A percentile compares a stretch with the other conserved stretches of the same genome.
Evolutionary conservation across 441 rosid genomes (phyloP).

Genomic region (Euphorbia corollata): DNA sequence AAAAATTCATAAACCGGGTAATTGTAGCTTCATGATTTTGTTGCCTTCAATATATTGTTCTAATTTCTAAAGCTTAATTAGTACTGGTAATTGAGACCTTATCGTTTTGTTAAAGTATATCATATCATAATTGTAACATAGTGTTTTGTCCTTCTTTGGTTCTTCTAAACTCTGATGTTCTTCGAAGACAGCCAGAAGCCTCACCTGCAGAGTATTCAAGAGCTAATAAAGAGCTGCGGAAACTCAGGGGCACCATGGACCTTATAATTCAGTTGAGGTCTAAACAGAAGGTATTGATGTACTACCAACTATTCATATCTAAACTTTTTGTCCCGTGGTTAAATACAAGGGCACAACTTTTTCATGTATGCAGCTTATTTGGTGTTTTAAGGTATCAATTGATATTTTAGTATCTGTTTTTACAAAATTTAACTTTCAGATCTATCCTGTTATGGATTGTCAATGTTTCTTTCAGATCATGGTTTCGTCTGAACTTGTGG

Average conservation of each 20-base stretch:
- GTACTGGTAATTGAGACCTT: neutral
- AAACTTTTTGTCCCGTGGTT: neutral
- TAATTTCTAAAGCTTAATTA: neutral
- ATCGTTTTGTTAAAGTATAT: neutral
- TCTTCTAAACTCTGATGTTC: slow-evolving; percentile 25
- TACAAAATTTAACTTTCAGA: neutral
- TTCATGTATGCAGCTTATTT: neutral
- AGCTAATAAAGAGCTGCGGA: slow-evolving; percentile 83
- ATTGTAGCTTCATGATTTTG: slow-evolving; percentile 8
- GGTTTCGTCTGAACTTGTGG: neutral
- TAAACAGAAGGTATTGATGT: slow-evolving; percentile 55
- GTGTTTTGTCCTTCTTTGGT: slow-evolving; percentile 9
- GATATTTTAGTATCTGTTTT: neutral
- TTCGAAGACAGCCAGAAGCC: slow-evolving; percentile 83
- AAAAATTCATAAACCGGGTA: slow-evolving; percentile 64
- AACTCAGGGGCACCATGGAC: slow-evolving; percentile 59
- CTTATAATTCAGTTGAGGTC: slow-evolving; percentile 57
- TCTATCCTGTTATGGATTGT: neutral
- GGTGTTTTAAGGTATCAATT: neutral
- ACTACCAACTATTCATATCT: neutral
- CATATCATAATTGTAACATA: slow-evolving; percentile 5
- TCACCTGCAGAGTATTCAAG: slow-evolving; percentile 59
- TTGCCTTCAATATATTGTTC: neutral
- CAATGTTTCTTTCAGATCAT: neutral
- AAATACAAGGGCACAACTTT: neutral